Base-by-base conservation (phyloP, 768 basidiomycete genomes). In the Chalciporus pseudorubinellus region DNA sequence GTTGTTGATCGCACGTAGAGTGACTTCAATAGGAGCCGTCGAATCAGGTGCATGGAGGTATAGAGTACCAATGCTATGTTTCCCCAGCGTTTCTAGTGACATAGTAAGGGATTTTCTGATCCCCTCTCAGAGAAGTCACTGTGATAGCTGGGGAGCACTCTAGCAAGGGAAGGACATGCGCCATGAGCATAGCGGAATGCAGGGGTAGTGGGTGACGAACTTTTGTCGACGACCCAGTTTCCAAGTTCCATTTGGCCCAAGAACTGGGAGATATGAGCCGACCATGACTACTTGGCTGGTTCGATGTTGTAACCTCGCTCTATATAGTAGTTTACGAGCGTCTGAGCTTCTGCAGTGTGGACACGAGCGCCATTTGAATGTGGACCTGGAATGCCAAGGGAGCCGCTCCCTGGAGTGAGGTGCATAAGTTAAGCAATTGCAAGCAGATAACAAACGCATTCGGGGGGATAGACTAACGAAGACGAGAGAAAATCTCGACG, bases 21-120 rank as follows among this genome's bases (percentile, higher is more conserved):
- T 81, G 11, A 70, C 74, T 40, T 74, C 72, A 56, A 75, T 79
- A 1, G 75, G 73, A 9, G 71, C 74, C 8, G 66, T 70, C 39
- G 74, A 71, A 59, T 79, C 75, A 0, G 73, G 72, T 5, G 65
- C 68, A 52, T 81, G 81, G 0, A 83, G 68, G 62, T 81, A 82
- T 6, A 53, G 18, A 3, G 29, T 53, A 29, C 54, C 58, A 19
- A 60, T 46, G 13, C 50, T 56, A 22, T 57, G 50, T 33, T 55
- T 48, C 11, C 53, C 39, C 18, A 62, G 51, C 24, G 46, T 50
- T 4, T 26, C 1, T 20, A 57, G 41, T 14, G 58, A 62, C 22
- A 29, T 51, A 14, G 53, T 51, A 44, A 63, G 29, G 18, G 50
- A 61, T 39, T 45, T 50, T 18, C 43, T 44, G n/a, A 64, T 46